These are phyloP conservation scores for Darksidea phi DNA, from an alignment of 495 filamentous ascomycete species.

Conservation along the genomic window DNA sequence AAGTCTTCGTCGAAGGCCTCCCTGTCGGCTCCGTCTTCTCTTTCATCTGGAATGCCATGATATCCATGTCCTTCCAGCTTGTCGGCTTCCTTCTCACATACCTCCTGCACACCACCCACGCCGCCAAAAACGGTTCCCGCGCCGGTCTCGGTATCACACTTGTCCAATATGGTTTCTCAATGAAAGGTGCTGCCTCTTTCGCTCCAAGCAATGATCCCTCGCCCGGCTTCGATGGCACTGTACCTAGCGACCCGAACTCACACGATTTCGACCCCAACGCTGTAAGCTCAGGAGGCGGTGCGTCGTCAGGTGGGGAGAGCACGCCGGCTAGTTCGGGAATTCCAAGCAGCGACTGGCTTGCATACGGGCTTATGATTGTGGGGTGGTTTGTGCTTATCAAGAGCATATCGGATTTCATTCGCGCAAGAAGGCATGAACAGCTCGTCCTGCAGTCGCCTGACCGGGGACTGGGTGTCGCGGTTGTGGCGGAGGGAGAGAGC, in stretches of 20 bases:
- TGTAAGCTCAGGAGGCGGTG: constrained; percentile 49
- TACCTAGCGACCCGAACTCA: constrained; percentile 81
- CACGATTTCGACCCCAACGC: constrained; percentile 80
- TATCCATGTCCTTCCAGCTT: constrained; percentile 95
- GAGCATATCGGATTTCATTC: constrained; percentile 82
- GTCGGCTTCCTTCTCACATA: constrained; percentile 98
- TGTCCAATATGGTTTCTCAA: constrained; percentile 94
- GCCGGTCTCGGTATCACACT: constrained; percentile 92
- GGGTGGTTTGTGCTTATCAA: constrained; percentile 97
- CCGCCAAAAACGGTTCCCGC: constrained; percentile 93
- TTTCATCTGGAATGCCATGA: constrained; percentile 98
- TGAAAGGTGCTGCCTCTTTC: constrained; percentile 58
- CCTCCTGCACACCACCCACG: constrained; percentile 94
- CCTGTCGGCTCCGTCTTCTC: constrained; percentile 94
- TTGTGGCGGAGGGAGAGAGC: constrained; percentile 85
- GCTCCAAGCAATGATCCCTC: constrained; percentile 36
- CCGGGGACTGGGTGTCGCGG: constrained; percentile 76
- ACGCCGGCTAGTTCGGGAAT: constrained; percentile 48
- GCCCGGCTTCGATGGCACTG: constrained; percentile 51
- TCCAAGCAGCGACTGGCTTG: constrained; percentile 76
- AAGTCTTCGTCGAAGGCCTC: constrained; percentile 94
- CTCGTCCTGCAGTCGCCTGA: constrained; percentile 93
- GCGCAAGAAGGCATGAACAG: constrained; percentile 84
- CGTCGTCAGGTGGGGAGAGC: constrained; percentile 29
- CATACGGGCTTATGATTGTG: constrained; percentile 94